A percentile compares a stretch with the other conserved stretches of the same genome.
Evolutionary conservation across 192 early-diverging fungal species (phyloP).

Genomic region (Entomortierella chlamydospora): DNA sequence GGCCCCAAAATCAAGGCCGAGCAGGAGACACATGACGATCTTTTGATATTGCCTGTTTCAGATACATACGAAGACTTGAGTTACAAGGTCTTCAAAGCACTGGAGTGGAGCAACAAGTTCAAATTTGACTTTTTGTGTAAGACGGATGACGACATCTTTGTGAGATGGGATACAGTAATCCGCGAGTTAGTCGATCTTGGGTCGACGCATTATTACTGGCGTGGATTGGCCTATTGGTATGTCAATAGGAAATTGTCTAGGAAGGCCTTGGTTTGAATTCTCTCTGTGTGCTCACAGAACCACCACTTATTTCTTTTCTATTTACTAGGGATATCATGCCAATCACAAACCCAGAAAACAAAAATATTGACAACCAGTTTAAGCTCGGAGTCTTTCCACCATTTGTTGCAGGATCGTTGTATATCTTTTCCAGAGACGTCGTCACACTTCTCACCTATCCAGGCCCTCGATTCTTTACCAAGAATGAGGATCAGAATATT

Average conservation of each 20-base stretch:
- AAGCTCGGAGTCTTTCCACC: slow-evolving; percentile 68
- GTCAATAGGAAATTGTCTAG: not conserved
- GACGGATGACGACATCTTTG: slow-evolving; percentile 72
- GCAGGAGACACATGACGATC: slow-evolving; percentile 58
- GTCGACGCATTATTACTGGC: slow-evolving; percentile 64
- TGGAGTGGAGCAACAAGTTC: slow-evolving; percentile 67
- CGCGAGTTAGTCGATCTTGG: slow-evolving; percentile 60
- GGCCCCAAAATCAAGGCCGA: slow-evolving; percentile 60
- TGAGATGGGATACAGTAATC: slow-evolving; percentile 66
- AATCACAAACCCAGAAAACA: slow-evolving; percentile 62
- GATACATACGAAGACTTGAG: slow-evolving; percentile 67
- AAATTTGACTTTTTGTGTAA: slow-evolving; percentile 68
- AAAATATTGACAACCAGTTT: slow-evolving; percentile 61
- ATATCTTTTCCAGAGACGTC: slow-evolving; percentile 69
- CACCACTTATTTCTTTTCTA: not conserved
- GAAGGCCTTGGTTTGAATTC: not conserved
- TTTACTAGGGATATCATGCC: slow-evolving; percentile 67
- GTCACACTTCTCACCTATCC: slow-evolving; percentile 62
- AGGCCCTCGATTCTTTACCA: slow-evolving; percentile 65
- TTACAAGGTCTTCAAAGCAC: slow-evolving; percentile 64
- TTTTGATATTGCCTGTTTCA: slow-evolving; percentile 64
- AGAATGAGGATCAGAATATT: slow-evolving; percentile 70
- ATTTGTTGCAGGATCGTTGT: slow-evolving; percentile 69
- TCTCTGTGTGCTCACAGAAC: not conserved
- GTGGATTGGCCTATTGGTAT: slow-evolving; percentile 68